Evolutionary conservation across 2,329 filamentous ascomycete genomes (phyloP).

Genomic region (Colletotrichum gloeosporioides): DNA sequence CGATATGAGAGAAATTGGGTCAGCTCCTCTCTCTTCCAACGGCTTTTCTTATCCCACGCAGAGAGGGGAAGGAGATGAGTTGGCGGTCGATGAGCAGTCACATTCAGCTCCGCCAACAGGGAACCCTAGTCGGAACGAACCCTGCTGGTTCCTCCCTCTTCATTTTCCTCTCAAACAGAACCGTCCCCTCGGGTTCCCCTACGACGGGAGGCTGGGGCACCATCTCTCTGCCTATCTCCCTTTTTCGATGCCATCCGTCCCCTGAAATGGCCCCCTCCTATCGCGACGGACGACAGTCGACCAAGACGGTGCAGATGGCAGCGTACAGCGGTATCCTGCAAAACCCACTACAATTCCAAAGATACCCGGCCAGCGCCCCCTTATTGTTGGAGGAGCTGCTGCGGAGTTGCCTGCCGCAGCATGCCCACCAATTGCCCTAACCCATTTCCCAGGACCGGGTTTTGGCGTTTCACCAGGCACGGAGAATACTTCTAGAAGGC

Average conservation of each 20-base stretch:
- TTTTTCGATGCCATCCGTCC: background rate
- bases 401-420: conserved; percentile 7
- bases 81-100: conserved; percentile 20
- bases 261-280: background rate
- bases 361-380: background rate
- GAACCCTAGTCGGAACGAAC: conserved; percentile 1
- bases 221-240: background rate
- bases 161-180: conserved; percentile 14
- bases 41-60: background rate
- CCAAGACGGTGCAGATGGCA: background rate
- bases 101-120: conserved; percentile 10
- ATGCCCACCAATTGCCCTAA: background rate
- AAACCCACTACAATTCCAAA: conserved; percentile 1
- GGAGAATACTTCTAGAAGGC: conserved; percentile 21
- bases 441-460: background rate
- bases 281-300: background rate
- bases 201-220: conserved; percentile 14
- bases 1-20: conserved; percentile 10
- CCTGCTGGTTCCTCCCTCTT: conserved; percentile 19
- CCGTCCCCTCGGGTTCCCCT: conserved; percentile 16
- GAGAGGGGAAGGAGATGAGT: conserved; percentile 16
- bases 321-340: background rate
- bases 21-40: background rate
- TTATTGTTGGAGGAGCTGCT: background rate
- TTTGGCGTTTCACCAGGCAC: background rate